phyloP scores from a whole-genome alignment of 148 eudicot genomes.

The Heliamphora exappendiculata region DNA sequence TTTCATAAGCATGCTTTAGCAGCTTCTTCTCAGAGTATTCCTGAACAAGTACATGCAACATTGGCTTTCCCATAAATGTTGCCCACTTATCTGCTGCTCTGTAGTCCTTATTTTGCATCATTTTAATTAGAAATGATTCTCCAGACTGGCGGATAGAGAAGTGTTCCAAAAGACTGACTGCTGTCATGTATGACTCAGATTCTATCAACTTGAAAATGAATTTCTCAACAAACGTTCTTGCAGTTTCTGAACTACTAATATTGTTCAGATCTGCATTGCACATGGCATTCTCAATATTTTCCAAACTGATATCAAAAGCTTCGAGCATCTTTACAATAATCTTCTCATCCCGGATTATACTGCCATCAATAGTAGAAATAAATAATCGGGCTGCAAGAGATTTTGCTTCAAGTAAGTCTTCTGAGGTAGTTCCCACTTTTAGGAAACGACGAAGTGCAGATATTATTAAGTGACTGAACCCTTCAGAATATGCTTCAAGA shows the following conservation, averaged over 20 bases:
- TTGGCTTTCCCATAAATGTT: conserved; percentile 67
- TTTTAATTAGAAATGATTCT: conserved; percentile 52
- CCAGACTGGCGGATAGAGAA: conserved; percentile 56
- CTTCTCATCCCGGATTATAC: conserved; percentile 43
- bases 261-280: conserved; percentile 24
- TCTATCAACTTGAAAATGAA: conserved; percentile 53
- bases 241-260: conserved; percentile 20
- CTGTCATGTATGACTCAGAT: conserved; percentile 60
- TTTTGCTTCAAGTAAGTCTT: conserved; percentile 50
- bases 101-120: conserved; percentile 56
- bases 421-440: conserved; percentile 32
- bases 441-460: conserved; percentile 62
- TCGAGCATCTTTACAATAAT: conserved; percentile 61
- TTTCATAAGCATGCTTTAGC: conserved; percentile 54
- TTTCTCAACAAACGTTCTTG: conserved; percentile 51
- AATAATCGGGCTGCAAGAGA: conserved; percentile 58
- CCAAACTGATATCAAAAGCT: conserved; percentile 51
- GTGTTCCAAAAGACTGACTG: conserved; percentile 71
- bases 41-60: conserved; percentile 63
- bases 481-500: conserved; percentile 63
- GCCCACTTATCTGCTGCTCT: conserved; percentile 98
- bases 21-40: conserved; percentile 56
- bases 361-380: conserved; percentile 42
- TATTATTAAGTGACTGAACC: conserved; percentile 76
- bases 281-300: conserved; percentile 49